Evolutionary conservation across 2,329 filamentous ascomycete genomes (phyloP).

Genomic region (Ceratocystis papillata): DNA sequence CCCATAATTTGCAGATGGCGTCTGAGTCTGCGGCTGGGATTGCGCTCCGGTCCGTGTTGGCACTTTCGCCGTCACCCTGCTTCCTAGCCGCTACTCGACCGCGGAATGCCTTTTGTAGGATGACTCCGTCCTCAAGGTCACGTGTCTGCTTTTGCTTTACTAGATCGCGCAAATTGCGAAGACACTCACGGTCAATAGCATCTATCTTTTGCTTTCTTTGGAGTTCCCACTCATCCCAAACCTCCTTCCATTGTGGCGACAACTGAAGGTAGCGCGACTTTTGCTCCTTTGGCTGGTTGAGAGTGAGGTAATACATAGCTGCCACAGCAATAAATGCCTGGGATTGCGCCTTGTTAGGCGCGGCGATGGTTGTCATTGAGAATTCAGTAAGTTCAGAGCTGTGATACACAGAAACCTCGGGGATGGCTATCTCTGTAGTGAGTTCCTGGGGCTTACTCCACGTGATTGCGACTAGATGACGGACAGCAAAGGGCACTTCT

Average conservation of each 20-base stretch:
- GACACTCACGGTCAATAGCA: slow-evolving; percentile 53
- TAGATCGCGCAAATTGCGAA: slow-evolving; percentile 59
- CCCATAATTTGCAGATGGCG: slow-evolving; percentile 49
- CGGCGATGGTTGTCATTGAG: slow-evolving; percentile 64
- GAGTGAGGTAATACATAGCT: slow-evolving; percentile 72
- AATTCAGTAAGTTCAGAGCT: slow-evolving; percentile 45
- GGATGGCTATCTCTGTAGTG: slow-evolving; percentile 35
- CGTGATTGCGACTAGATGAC: slow-evolving; percentile 60
- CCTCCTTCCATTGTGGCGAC: slow-evolving; percentile 68
- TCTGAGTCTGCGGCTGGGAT: slow-evolving; percentile 36
- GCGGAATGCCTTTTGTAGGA: slow-evolving; percentile 66
- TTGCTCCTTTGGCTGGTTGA: slow-evolving; percentile 68
- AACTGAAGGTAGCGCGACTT: slow-evolving; percentile 64
- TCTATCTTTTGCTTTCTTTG: slow-evolving; percentile 60
- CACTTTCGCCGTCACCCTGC: slow-evolving; percentile 37
- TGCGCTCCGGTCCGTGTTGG: slow-evolving; percentile 37
- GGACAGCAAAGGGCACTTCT: slow-evolving; percentile 60
- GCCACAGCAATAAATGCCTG: slow-evolving; percentile 76
- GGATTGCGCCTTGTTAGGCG: slow-evolving; percentile 67
- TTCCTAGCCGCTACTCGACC: slow-evolving; percentile 43
- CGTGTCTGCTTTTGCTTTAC: slow-evolving; percentile 58
- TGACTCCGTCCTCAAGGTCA: slow-evolving; percentile 61
- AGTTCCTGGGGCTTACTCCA: slow-evolving; percentile 67
- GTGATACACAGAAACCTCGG: slow-evolving; percentile 32
- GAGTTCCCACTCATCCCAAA: slow-evolving; percentile 70